Conservation (phyloP, 2,329 filamentous ascomycete species). For the Fusarium acutatum region DNA sequence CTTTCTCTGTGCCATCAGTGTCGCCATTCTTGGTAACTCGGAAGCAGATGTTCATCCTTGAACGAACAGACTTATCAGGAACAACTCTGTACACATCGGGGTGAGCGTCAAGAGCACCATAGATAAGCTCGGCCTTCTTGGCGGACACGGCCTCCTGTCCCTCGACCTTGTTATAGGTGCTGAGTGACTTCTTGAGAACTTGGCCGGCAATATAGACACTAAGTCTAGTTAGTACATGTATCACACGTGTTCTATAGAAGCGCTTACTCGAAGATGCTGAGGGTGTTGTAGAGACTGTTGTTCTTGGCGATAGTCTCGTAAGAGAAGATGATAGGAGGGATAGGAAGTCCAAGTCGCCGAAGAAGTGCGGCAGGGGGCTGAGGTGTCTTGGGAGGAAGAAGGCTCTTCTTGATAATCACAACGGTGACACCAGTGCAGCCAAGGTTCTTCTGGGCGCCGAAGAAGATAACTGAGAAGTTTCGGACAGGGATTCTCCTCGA, state of each 20-base stretch:
- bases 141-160: constrained; percentile 79
- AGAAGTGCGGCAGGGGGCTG: constrained; percentile 76
- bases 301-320: constrained; percentile 90
- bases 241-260: neutral
- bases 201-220: constrained; percentile 90
- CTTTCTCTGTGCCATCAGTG: constrained; percentile 76
- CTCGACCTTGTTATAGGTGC: constrained; percentile 72
- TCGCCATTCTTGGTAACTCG: constrained; percentile 69
- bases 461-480: constrained; percentile 88
- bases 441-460: constrained; percentile 94
- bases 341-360: constrained; percentile 76
- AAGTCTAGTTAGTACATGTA: constrained; percentile 9
- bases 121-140: constrained; percentile 80
- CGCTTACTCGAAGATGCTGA: constrained; percentile 85
- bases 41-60: constrained; percentile 97
- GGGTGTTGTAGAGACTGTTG: constrained; percentile 94
- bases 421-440: constrained; percentile 88
- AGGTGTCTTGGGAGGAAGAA: constrained; percentile 73
- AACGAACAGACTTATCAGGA: constrained; percentile 77
- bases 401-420: constrained; percentile 80
- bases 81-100: constrained; percentile 79
- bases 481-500: constrained; percentile 78
- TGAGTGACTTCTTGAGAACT: constrained; percentile 80
- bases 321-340: constrained; percentile 81
- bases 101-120: constrained; percentile 77